phyloP scores from a whole-genome alignment of 805 yeast genomes.

The Metschnikowia bowlesiae region DNA sequence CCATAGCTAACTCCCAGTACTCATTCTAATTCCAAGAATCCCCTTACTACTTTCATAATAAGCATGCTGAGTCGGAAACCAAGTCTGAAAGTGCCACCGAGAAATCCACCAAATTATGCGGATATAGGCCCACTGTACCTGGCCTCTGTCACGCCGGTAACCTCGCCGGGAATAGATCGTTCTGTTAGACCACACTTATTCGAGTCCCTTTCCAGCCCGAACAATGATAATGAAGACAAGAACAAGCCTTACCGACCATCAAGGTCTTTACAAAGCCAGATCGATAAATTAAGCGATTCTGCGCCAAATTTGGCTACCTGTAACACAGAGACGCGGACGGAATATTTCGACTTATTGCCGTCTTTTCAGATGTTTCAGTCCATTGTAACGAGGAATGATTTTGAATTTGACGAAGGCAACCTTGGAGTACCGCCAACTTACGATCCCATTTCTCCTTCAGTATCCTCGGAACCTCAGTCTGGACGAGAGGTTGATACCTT shows the following conservation, averaged over 20 bases:
- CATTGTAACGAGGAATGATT: conserved; percentile 39
- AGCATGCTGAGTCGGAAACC: background rate
- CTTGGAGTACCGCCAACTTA: conserved; percentile 34
- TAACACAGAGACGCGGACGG: conserved; percentile 16
- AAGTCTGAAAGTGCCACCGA: conserved; percentile 7
- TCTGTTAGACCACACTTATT: background rate
- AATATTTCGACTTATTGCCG: conserved; percentile 54
- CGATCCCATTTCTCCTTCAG: conserved; percentile 24
- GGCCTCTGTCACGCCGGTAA: conserved; percentile 9
- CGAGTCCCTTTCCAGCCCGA: background rate
- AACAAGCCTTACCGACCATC: conserved; percentile 33
- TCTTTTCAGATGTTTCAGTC: conserved; percentile 66
- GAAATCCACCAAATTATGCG: conserved; percentile 22
- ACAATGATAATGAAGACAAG: background rate
- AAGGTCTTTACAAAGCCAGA: conserved; percentile 32
- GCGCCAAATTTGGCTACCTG: conserved; percentile 7
- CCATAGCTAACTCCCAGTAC: background rate
- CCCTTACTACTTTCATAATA: background rate
- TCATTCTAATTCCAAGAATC: background rate
- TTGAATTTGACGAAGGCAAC: conserved; percentile 34
- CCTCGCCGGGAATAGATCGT: conserved; percentile 3
- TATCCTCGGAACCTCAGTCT: background rate
- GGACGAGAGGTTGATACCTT: conserved; percentile 4
- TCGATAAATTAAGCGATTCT: conserved; percentile 21
- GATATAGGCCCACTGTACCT: conserved; percentile 13